phyloP scores from a whole-genome alignment of 2,329 filamentous ascomycete genomes.

The Rugonectria rugulosa region DNA sequence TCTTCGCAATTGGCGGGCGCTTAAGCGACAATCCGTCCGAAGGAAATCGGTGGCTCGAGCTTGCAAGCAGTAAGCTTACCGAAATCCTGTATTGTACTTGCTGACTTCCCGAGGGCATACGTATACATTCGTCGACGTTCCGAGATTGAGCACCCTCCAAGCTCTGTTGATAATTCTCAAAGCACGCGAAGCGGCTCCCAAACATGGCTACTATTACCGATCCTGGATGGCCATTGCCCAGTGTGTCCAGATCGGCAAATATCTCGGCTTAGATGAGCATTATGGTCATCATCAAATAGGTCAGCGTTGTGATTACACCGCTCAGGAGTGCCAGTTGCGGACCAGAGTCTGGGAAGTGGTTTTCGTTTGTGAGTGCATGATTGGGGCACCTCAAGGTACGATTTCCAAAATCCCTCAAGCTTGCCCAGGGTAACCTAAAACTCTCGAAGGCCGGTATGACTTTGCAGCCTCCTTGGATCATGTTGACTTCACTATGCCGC shows the following conservation, averaged over 20 bases:
- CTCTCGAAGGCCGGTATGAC: constrained; percentile 82
- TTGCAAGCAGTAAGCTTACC: constrained; percentile 74
- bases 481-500: constrained; percentile 75
- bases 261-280: constrained; percentile 89
- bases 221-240: constrained; percentile 97
- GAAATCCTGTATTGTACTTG: constrained; percentile 20
- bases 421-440: too few relatives aligned
- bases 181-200: constrained; percentile 88
- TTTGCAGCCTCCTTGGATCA: constrained; percentile 77
- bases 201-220: constrained; percentile 93
- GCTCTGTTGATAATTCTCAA: constrained; percentile 88
- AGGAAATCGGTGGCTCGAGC: constrained; percentile 90
- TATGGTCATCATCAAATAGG: constrained; percentile 78
- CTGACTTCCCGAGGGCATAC: constrained; percentile 72
- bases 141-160: constrained; percentile 89
- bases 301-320: constrained; percentile 71
- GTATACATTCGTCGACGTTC: constrained; percentile 92
- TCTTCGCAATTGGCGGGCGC: constrained; percentile 88
- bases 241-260: constrained; percentile 91
- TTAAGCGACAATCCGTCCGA: constrained; percentile 84
- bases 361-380: constrained; percentile 88
- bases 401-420: too few relatives aligned
- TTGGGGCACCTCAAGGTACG: constrained; percentile 88
- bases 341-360: constrained; percentile 91
- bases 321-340: constrained; percentile 81